A percentile compares a stretch with the other conserved stretches of the same genome.
Conservation (phyloP, 176 grass and related monocot species). For the Alopecurus myosuroides region DNA sequence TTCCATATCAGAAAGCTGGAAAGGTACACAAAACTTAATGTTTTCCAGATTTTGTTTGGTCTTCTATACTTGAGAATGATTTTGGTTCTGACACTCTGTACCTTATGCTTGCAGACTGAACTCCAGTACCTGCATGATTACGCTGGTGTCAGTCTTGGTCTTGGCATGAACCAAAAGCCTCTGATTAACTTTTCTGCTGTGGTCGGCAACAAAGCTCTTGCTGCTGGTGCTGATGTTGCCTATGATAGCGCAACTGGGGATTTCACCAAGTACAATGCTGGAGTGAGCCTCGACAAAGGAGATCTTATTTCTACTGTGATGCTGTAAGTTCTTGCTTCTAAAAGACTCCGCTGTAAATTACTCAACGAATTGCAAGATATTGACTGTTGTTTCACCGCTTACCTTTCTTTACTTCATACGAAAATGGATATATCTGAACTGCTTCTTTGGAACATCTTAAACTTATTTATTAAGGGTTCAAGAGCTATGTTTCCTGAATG, state of each 20-base stretch:
- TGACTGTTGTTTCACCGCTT: not conserved
- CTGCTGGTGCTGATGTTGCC: conserved; percentile 64
- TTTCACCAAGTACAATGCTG: conserved; percentile 65
- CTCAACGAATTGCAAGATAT: not conserved
- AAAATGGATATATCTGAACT: not conserved
- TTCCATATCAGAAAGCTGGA: conserved; percentile 48
- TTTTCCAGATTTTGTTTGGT: not conserved
- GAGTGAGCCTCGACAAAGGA: conserved; percentile 38
- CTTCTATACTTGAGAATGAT: not conserved
- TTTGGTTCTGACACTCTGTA: not conserved
- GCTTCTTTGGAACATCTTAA: not conserved
- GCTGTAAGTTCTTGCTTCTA: conserved; percentile 48
- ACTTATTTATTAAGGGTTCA: too few relatives aligned
- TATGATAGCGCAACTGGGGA: conserved; percentile 52
- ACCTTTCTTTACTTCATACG: not conserved
- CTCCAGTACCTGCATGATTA: conserved; percentile 72
- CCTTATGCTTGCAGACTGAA: conserved; percentile 47
- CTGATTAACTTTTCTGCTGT: conserved; percentile 59
- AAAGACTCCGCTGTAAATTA: not conserved
- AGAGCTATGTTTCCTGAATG: not conserved
- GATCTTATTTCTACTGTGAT: conserved; percentile 46
- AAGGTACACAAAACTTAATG: conserved; percentile 34
- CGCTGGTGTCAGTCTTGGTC: conserved; percentile 46
- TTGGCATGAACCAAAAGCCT: conserved; percentile 58
- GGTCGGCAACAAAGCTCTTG: conserved; percentile 47